Conservation (phyloP, 257 asterid genomes). For the Mitragyna speciosa region DNA sequence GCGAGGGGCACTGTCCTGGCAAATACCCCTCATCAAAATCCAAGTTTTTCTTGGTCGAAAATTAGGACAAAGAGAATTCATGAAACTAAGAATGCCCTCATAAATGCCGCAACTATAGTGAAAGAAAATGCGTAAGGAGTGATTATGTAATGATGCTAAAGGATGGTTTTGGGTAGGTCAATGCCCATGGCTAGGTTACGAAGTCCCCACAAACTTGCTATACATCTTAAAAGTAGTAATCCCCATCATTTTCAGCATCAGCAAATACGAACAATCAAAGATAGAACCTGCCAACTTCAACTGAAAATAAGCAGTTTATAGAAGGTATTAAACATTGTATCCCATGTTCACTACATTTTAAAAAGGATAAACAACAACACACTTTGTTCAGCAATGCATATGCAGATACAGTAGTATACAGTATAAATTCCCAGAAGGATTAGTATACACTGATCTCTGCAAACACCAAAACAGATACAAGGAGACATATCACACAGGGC, state of each 20-base stretch:
- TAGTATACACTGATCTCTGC: not conserved
- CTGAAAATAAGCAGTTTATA: too few species aligned
- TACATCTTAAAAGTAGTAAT: not conserved
- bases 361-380: too few species aligned
- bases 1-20: too few species aligned
- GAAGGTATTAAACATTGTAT: not conserved
- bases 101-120: not conserved
- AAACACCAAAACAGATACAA: not conserved
- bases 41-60: too few species aligned
- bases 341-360: not conserved
- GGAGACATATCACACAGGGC: constrained; percentile 35
- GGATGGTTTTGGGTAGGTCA: not conserved
- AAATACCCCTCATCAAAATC: too few species aligned
- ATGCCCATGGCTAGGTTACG: not conserved
- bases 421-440: not conserved
- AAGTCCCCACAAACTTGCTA: not conserved
- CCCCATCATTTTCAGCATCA: not conserved
- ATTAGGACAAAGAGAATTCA: too few species aligned
- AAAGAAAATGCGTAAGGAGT: too few species aligned
- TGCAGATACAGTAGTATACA: not conserved
- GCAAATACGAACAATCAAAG: too few species aligned
- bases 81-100: too few species aligned
- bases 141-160: not conserved
- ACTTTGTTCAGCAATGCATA: not conserved
- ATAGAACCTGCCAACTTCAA: not conserved